A percentile compares a stretch with the other conserved stretches of the same genome.
Evolutionary conservation across 225 moss, liverwort and hornwort species (phyloP).

Genomic region (Climacium dendroides): DNA sequence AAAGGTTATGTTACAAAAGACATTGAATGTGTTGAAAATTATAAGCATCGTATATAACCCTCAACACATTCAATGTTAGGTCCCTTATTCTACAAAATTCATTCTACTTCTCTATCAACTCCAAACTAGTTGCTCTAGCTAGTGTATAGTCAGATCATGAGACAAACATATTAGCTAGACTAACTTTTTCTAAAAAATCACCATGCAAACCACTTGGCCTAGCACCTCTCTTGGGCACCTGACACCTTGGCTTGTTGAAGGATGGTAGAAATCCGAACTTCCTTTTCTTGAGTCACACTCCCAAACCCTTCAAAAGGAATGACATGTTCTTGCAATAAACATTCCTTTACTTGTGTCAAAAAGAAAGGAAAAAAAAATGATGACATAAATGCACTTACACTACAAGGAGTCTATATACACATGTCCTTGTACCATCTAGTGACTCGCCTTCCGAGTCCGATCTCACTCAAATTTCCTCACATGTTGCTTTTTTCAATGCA

Average conservation of each 20-base stretch:
- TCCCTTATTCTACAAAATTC: background rate
- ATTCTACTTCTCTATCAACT: fast-evolving
- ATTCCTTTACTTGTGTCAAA: too few relatives aligned
- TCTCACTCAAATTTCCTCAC: background rate
- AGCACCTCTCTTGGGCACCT: fast-evolving
- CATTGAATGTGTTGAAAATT: background rate
- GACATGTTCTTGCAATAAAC: too few relatives aligned
- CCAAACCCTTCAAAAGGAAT: background rate
- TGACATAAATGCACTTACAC: background rate
- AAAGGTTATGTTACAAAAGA: background rate
- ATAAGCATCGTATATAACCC: background rate
- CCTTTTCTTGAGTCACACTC: fast-evolving
- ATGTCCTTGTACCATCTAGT: background rate
- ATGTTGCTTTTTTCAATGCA: background rate
- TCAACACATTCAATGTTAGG: background rate
- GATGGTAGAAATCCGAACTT: background rate
- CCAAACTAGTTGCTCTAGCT: fast-evolving
- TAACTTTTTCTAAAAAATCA: fast-evolving
- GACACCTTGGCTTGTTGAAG: fast-evolving
- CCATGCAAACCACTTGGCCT: fast-evolving
- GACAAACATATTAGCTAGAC: fast-evolving
- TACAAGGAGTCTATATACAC: background rate
- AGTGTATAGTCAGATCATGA: fast-evolving
- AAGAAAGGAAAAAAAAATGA: too few relatives aligned
- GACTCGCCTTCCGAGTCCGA: background rate